These are phyloP conservation scores for Pichia nakasei DNA, from an alignment of 805 yeast genomes.

Conservation along the genomic window DNA sequence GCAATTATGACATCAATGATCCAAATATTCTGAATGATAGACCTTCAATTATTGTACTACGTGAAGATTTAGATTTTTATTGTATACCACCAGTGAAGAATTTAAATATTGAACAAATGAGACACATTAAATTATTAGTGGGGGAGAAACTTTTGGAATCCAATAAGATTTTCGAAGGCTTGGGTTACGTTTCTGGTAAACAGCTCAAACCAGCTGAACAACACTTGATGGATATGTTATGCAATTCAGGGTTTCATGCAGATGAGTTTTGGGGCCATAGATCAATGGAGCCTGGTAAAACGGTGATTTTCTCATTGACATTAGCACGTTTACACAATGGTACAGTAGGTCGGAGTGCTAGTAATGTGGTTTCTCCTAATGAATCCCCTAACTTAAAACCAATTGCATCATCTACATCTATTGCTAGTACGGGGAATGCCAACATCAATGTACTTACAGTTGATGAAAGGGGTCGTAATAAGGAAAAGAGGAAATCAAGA, in stretches of 20 bases:
- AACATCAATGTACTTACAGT: too few relatives aligned
- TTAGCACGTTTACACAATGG: constrained; percentile 47
- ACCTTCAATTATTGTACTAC: constrained; percentile 83
- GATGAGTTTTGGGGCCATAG: constrained; percentile 81
- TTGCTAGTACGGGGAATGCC: too few relatives aligned
- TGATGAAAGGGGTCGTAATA: constrained; percentile 7
- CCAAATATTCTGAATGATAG: constrained; percentile 63
- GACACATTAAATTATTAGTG: constrained; percentile 59
- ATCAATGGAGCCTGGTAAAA: constrained; percentile 76
- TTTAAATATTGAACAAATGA: constrained; percentile 49
- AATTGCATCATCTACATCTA: constrained; percentile 14
- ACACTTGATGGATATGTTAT: constrained; percentile 89
- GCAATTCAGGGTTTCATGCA: constrained; percentile 71
- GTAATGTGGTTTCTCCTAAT: constrained; percentile 12
- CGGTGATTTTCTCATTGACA: constrained; percentile 80
- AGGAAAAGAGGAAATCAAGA: constrained; percentile 27
- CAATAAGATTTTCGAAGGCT: constrained; percentile 65
- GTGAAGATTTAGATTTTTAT: constrained; percentile 92
- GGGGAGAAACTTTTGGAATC: constrained; percentile 56
- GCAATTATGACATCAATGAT: constrained; percentile 30
- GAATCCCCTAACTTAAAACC: constrained; percentile 28
- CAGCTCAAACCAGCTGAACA: constrained; percentile 83
- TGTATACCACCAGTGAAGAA: constrained; percentile 71
- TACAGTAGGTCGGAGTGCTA: not conserved
- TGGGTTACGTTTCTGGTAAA: constrained; percentile 51